These are phyloP conservation scores for Phytopythium kandeliae DNA, from an alignment of 352 stramenopile species.

Conservation along the genomic window DNA sequence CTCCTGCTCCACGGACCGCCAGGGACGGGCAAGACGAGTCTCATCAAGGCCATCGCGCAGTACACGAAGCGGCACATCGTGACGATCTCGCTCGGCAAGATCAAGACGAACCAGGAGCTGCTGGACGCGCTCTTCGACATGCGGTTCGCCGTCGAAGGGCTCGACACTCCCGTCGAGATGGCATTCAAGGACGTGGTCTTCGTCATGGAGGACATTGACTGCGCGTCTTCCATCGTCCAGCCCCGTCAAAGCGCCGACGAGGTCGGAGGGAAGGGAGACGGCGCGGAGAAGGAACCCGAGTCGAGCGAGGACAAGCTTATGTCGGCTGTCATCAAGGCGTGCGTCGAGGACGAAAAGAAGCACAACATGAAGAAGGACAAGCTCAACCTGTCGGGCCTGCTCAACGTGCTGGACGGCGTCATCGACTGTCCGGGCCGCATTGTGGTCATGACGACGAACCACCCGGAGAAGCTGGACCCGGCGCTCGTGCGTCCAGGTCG, in stretches of 20 bases:
- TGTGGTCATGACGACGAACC: slow-evolving; percentile 92
- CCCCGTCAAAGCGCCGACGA: slow-evolving; percentile 12
- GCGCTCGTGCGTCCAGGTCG: slow-evolving; percentile 87
- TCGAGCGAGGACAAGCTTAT: not conserved
- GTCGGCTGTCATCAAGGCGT: slow-evolving; percentile 58
- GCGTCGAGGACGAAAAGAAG: slow-evolving; percentile 23
- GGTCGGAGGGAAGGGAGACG: not conserved
- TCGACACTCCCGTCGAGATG: slow-evolving; percentile 64
- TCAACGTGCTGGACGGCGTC: slow-evolving; percentile 91
- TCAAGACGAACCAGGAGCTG: slow-evolving; percentile 80
- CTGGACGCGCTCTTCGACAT: slow-evolving; percentile 81
- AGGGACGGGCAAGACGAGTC: slow-evolving; percentile 87
- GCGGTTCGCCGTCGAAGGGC: slow-evolving; percentile 46
- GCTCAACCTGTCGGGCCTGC: slow-evolving; percentile 76
- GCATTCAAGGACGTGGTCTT: slow-evolving; percentile 86
- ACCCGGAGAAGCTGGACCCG: slow-evolving; percentile 90
- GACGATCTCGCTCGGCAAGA: slow-evolving; percentile 62
- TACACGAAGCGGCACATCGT: slow-evolving; percentile 75
- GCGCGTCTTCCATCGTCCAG: slow-evolving; percentile 70
- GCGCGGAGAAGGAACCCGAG: slow-evolving; percentile 27
- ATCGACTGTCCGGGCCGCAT: slow-evolving; percentile 88
- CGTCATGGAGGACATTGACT: slow-evolving; percentile 90
- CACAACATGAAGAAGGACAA: slow-evolving; percentile 37
- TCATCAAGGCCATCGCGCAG: slow-evolving; percentile 87
- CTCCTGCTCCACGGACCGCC: slow-evolving; percentile 86